Percentiles rank a stretch among this genome's conserved stretches.
phyloP scores from a whole-genome alignment of 768 basidiomycete genomes.

The Candolleomyces aberdarensis region DNA sequence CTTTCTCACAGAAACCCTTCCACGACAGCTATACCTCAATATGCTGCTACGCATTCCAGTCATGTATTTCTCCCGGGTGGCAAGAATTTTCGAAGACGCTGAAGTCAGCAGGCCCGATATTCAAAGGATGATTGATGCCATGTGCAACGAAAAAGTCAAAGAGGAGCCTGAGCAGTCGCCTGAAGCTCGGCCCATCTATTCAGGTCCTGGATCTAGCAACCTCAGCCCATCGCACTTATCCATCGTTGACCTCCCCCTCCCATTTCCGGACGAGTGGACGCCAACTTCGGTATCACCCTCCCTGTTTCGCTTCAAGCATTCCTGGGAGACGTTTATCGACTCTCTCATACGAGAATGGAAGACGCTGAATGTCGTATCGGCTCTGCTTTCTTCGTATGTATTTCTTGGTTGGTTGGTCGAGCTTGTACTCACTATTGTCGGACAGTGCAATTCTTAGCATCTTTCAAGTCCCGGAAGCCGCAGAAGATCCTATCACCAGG shows the following conservation, averaged over 20 bases:
- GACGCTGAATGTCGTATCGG: constrained; percentile 71
- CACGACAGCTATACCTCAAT: constrained; percentile 41
- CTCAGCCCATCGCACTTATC: constrained; percentile 4
- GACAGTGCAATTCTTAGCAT: constrained; percentile 65
- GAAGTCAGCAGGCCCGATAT: constrained; percentile 76
- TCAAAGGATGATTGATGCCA: constrained; percentile 44
- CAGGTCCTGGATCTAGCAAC: neutral
- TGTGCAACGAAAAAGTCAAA: constrained; percentile 2
- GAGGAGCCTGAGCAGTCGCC: neutral
- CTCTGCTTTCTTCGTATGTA: constrained; percentile 46
- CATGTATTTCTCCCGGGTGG: constrained; percentile 77
- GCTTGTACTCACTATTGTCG: neutral
- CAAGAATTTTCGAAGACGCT: constrained; percentile 73
- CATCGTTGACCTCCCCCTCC: constrained; percentile 27
- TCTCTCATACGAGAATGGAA: constrained; percentile 74
- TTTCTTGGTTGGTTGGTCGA: neutral
- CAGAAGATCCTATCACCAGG: constrained; percentile 58
- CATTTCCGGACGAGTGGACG: constrained; percentile 55
- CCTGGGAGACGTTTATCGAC: constrained; percentile 73
- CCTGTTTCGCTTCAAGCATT: constrained; percentile 57
- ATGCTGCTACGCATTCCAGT: constrained; percentile 69
- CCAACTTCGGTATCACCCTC: constrained; percentile 57
- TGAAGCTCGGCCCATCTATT: neutral
- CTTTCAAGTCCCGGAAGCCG: constrained; percentile 56
- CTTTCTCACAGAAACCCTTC: constrained; percentile 38